Base-by-base conservation (phyloP, 1,139 yeast species). In the Taphrina flavorubra region DNA sequence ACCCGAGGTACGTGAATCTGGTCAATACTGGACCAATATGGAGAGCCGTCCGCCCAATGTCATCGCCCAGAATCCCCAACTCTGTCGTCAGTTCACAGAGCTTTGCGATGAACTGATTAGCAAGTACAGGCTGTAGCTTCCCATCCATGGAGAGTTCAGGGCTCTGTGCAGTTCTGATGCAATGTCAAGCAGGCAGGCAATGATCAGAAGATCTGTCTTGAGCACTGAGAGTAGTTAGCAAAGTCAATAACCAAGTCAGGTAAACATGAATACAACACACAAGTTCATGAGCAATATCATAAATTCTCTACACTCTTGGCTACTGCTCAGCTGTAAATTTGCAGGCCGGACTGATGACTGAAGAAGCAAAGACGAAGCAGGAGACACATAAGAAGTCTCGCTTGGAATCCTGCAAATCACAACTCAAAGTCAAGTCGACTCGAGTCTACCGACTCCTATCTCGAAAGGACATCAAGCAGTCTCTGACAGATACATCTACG, bases 1-100 rank as follows among this genome's bases (percentile, higher is more conserved):
- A 4, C 67, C 61, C 2, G 61, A 53, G 7, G 47, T 25, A 18
- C 20, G 37, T 8, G 37, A 53, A n/a, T 39, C 67, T 6, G 61
- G 61, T 40, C 42, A 44, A 49, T 63, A 63, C 46, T 63, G 67
- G 67, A 39, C 56, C 37, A 63, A 63, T 47, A 63, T 55, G 67
- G 46, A 55, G 31, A 49, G 34, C 61, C 31, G 49, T n/a, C 55
- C 49, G 13, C 51, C 51, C 18, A 63, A 63, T 37, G 4, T 18
- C 16, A 55, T 55, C 36, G 61, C 61, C 0, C 53, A 63, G 56
- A 44, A 55, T 37, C 40, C 36, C 7, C 61, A 42, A n/a, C 47
- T 63, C 10, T 63, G 61, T 39, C 53, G 59, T 14, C 61, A 63
- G 44, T 63, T 63, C 25, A 18, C 42, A 34, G 53, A 46, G 39